Evolutionary conservation across 805 yeast species (phyloP), one percentile per base, ranked within the genome.

Genomic region (Starmera amethionina): DNA sequence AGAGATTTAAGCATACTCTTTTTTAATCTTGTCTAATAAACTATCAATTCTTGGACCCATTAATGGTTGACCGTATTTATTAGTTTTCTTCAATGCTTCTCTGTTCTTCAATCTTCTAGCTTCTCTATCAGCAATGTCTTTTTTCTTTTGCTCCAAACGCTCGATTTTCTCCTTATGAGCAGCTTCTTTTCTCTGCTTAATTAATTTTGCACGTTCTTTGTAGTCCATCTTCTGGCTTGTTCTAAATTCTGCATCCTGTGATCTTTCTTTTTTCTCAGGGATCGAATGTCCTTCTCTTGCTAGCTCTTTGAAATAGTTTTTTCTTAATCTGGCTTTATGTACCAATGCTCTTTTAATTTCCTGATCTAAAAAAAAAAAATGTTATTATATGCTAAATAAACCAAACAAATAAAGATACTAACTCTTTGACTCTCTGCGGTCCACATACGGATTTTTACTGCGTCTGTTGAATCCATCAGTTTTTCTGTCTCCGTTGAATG

Each of bases 11-110:
- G 19, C 18, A 25, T 47, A 53, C 46, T 75, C 79, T 27, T 60
- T 61, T 53, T 75, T 78, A 45, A 89, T 84, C 59, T 87, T 85
- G 40, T 82, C 93, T 37, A 89, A 67, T 35, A 89, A 64, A 49
- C 77, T 75, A 41, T 77, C 80, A 42, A 89, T 85, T 59, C 94
- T 75, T 13, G 96, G 94, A 0, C 87, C 96, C 90, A 89, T 85
- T 35, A 75, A 61, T 3, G 97, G 97, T 58, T 89, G 97, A 0
- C 97, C 97, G 4, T 65, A 55, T 50, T 68, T 68, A 1, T 95
- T 89, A 45, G 67, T 78, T 42, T 71, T 67, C 8, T 68, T 62
- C 39, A 79, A 49, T 18, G 51, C 56, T 43, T 72, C 67, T 27
- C 70, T 64, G 48, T 70, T 72, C 30, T 50, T 63, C 55, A 65